These are phyloP conservation scores for Cladosporium halotolerans DNA, from an alignment of 2,329 filamentous ascomycete species.

Conservation along the genomic window DNA sequence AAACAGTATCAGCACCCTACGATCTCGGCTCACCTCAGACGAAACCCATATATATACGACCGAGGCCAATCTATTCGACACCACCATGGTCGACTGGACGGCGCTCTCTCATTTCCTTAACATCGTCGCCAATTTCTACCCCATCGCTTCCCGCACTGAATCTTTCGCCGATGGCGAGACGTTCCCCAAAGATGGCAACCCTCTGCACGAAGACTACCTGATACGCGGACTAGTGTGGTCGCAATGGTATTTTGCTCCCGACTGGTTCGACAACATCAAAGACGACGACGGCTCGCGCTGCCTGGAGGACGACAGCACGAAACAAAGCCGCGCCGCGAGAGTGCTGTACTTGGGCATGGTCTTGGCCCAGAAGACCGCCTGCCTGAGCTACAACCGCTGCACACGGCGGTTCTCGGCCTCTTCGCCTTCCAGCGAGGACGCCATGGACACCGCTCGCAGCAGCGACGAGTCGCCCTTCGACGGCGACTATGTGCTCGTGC, in stretches of 20 bases:
- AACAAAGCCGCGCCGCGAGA: constrained; percentile 33
- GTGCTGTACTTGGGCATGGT: constrained; percentile 6
- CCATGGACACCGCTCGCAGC: neutral
- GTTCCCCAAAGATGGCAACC: constrained; percentile 43
- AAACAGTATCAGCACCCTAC: constrained; percentile 24
- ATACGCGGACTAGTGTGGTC: constrained; percentile 59
- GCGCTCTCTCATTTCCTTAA: constrained; percentile 48
- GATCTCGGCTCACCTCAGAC: constrained; percentile 9
- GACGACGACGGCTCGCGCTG: constrained; percentile 65
- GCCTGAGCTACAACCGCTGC: constrained; percentile 1
- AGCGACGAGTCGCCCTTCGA: neutral
- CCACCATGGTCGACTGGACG: constrained; percentile 38
- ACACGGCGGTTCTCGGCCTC: constrained; percentile 7
- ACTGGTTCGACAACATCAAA: constrained; percentile 56
- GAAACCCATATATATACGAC: constrained; percentile 25
- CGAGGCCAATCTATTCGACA: neutral
- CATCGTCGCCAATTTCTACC: constrained; percentile 38
- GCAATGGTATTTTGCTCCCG: constrained; percentile 51
- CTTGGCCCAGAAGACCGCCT: constrained; percentile 5
- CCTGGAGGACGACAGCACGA: constrained; percentile 50
- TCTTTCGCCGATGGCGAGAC: constrained; percentile 25
- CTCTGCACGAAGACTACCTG: constrained; percentile 63
- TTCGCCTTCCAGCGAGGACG: neutral
- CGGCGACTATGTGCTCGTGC: constrained; percentile 8
- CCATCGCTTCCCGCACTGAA: constrained; percentile 32